Conservation (phyloP, 164 flowering plant species). For the Protea cynaroides region DNA sequence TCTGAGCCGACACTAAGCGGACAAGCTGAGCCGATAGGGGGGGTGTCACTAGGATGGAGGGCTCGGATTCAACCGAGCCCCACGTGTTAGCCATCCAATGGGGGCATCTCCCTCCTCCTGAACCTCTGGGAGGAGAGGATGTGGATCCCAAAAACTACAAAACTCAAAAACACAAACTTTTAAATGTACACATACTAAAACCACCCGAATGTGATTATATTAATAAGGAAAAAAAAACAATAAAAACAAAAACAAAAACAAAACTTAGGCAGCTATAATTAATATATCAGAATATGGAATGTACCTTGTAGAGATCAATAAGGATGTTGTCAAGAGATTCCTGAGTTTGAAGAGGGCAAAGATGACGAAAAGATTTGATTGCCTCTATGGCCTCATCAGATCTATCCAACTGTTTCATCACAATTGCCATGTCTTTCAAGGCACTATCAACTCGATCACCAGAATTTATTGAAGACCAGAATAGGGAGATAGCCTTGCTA, state of each 20-base stretch:
- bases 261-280: no score
- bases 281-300: not conserved
- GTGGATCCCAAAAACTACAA: no score
- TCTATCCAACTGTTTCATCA: constrained; percentile 83
- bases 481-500: constrained; percentile 57
- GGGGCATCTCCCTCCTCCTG: no score
- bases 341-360: constrained; percentile 67
- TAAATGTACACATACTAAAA: not conserved
- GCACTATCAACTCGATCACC: constrained; percentile 92
- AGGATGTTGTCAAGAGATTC: constrained; percentile 85
- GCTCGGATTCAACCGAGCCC: no score
- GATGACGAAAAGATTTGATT: constrained; percentile 75
- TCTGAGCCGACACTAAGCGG: no score
- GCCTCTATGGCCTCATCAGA: constrained; percentile 93
- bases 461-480: constrained; percentile 80
- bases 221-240: no score
- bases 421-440: constrained; percentile 86
- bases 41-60: no score
- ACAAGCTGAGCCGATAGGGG: no score
- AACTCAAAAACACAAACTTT: not conserved
- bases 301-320: constrained; percentile 85
- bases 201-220: not conserved
- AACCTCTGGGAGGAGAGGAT: no score
- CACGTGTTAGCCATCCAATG: no score
- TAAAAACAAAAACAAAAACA: no score